Evolutionary conservation across 1,284 basidiomycete genomes (phyloP).

Genomic region (Leccinum griseonigrum): DNA sequence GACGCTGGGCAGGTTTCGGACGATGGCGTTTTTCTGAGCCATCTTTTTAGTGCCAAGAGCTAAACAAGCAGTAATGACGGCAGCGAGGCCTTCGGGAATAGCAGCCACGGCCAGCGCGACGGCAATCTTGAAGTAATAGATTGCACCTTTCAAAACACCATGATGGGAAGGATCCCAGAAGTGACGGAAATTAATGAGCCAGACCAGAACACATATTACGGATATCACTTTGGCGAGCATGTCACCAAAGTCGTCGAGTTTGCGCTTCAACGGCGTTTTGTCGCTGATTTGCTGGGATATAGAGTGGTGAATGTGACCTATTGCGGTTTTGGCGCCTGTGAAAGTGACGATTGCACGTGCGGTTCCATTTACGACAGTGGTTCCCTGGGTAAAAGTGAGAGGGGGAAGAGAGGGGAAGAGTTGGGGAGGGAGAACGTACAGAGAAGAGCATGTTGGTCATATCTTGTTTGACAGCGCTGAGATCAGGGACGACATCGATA

Average conservation of each 20-base stretch:
- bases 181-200: slow-evolving; percentile 93
- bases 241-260: slow-evolving; percentile 95
- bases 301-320: slow-evolving; percentile 93
- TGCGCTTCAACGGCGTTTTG: slow-evolving; percentile 93
- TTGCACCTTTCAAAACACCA: slow-evolving; percentile 85
- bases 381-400: slow-evolving; percentile 58
- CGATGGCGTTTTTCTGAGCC: slow-evolving; percentile 97
- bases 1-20: slow-evolving; percentile 92
- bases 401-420: neutral
- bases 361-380: slow-evolving; percentile 89
- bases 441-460: slow-evolving; percentile 95
- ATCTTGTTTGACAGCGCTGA: slow-evolving; percentile 89
- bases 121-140: slow-evolving; percentile 98
- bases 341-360: slow-evolving; percentile 83
- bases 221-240: slow-evolving; percentile 94
- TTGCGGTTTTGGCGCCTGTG: slow-evolving; percentile 85
- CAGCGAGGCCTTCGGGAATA: slow-evolving; percentile 93
- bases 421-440: slow-evolving; percentile 36
- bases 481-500: slow-evolving; percentile 61
- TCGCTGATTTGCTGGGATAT: slow-evolving; percentile 87
- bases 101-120: slow-evolving; percentile 95
- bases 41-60: slow-evolving; percentile 97
- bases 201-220: slow-evolving; percentile 93
- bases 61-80: slow-evolving; percentile 95
- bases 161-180: slow-evolving; percentile 92